Evolutionary conservation across 2,329 filamentous ascomycete genomes (phyloP), one percentile per base, ranked within the genome.

Genomic region (Epicoccum sorghinum): DNA sequence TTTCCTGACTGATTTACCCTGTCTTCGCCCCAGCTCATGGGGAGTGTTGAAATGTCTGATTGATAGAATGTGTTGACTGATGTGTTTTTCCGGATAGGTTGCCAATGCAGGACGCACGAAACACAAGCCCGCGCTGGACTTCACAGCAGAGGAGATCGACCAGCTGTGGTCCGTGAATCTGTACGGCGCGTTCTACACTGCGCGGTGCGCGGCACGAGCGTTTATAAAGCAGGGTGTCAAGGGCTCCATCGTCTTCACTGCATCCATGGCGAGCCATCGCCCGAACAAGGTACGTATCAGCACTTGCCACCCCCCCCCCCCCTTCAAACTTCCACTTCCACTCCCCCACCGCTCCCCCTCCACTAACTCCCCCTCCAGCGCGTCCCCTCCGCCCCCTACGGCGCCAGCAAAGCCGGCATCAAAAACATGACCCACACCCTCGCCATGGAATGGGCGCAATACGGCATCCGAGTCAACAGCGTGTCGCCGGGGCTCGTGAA

Each of bases 61-160:
- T 18, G 18, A 18, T 18, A 3, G 18, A 18, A 18, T 18, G 3
- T 18, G 18, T 3, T 18, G 18, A 18, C 18, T 18, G 18, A 18
- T 18, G 18, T 18, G 18, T 1, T 18, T 18, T 3, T 18, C 18
- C 3, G 18, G 3, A 18, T 25, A 38, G 33, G 33, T 82, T 3
- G 77, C 75, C 23, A 82, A 83, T 54, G 80, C 80, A 0, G 80
- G 80, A 12, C 68, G 77, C 12, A 83, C 80, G 10, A 80, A 82
- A 60, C 81, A 83, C 58, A 82, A 82, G 62, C 66, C 80, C 2
- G 80, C 80, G 0, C 66, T 82, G 5, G 79, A 83, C 23, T 83
- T 80, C 43, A 80, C 77, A 1, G 75, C 72, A 0, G 78, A 79
- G 48, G 78, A 81, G 51, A 77, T 81, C 33, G 73, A 79, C 52